Evolutionary conservation across 345 rosid genomes (phyloP).

Genomic region (Citrus sp.): DNA sequence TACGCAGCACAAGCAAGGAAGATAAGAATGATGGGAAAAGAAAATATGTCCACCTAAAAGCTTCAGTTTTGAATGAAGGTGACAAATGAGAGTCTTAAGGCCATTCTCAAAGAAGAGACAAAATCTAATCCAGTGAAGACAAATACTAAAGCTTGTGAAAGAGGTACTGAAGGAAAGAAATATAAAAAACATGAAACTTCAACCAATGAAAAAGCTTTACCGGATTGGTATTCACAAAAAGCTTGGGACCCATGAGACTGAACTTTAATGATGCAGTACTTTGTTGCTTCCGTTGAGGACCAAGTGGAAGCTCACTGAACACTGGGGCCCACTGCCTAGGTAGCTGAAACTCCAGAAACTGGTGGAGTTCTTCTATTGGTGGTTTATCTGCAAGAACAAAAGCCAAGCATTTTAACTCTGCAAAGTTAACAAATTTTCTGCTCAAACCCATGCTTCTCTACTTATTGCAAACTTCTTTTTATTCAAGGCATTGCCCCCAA

Average conservation of each 20-base stretch:
- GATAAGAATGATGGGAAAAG: neutral
- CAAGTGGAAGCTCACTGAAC: slow-evolving; percentile 96
- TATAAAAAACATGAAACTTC: neutral
- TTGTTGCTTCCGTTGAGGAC: slow-evolving; percentile 80
- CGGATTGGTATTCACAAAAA: slow-evolving; percentile 72
- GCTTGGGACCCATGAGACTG: slow-evolving; percentile 91
- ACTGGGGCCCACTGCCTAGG: slow-evolving; percentile 98
- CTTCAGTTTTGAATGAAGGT: neutral
- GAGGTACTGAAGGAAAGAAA: neutral
- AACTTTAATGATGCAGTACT: slow-evolving; percentile 71
- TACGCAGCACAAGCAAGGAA: neutral
- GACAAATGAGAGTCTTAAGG: neutral
- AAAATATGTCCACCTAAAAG: neutral
- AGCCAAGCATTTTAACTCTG: neutral
- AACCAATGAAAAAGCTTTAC: slow-evolving; percentile 34
- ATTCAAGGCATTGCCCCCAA: neutral
- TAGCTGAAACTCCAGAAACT: slow-evolving; percentile 94
- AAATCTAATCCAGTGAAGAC: neutral
- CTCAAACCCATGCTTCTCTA: neutral
- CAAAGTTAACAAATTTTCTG: neutral
- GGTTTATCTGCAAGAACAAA: slow-evolving; percentile 71
- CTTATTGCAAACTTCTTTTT: neutral
- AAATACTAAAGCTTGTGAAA: neutral
- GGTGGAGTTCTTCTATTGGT: slow-evolving; percentile 85
- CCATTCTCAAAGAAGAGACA: neutral